Base-by-base conservation (phyloP, 1,139 yeast genomes). In the Debaryomycetaceae sp. region DNA sequence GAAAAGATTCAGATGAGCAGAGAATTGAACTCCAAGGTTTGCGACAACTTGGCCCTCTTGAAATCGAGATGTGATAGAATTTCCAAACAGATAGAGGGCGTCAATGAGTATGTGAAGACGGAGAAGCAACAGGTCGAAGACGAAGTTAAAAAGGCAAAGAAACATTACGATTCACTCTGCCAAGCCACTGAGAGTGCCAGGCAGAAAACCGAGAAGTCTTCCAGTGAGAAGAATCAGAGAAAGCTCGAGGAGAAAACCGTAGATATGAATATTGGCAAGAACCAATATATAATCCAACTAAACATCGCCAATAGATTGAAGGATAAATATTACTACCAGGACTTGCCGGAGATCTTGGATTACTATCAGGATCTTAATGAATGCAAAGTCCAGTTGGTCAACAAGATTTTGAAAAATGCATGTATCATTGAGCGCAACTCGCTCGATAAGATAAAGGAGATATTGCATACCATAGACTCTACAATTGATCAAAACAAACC, bases 251-350 rank as follows among this genome's bases (percentile, higher is more conserved):
- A 84, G 41, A 81, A 81, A 54, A 86, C 84, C 57, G 66, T 72
- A 6, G 93, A 84, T 29, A 95, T 95, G 99, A 87, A 90, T 62
- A 78, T 79, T 45, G 83, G 86, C 27, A 93, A 93, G 64, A 93
- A 93, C 66, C 78, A 78, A 37, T 95, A 95, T 63, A 68, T 95
- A 53, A 79, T 95, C 49, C 81, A 81, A 55, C 83, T 95, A 57
- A 87, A 83, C 56, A 80, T 88, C 36, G 95, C 96, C 43, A 95
- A 95, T 65, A 76, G 98, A 50, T 70, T 91, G 50, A 95, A 93
- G 66, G 97, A 91, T 64, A 93, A 93, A 64, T 90, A 84, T 66
- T 91, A 76, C 63, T 91, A 87, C 59, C 98, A 93, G 65, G 99
- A 95, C 63, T 69, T 90, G 20, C 99, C 99, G 0, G 97, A 91